Evolutionary conservation across 805 yeast genomes (phyloP).

Genomic region (Suhomyces sp.): DNA sequence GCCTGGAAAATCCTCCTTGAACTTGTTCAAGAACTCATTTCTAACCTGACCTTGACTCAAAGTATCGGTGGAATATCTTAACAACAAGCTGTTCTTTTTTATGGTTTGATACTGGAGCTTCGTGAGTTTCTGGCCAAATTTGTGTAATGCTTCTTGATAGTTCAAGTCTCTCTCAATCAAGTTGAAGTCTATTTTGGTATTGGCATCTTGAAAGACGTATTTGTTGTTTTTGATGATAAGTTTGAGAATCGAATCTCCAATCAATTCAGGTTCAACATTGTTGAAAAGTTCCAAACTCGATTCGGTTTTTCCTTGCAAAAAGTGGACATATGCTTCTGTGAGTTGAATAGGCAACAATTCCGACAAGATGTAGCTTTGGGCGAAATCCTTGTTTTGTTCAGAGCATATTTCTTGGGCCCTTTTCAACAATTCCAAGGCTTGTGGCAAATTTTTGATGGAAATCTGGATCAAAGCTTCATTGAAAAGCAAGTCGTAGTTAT

Average conservation of each 20-base stretch:
- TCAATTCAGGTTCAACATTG: conserved; percentile 22
- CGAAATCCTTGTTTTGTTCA: conserved; percentile 34
- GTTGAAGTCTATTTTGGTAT: conserved; percentile 9
- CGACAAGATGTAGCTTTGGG: conserved; percentile 43
- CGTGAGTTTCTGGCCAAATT: conserved; percentile 22
- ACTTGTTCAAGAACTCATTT: conserved; percentile 16
- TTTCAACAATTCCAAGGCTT: conserved; percentile 43
- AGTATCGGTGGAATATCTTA: conserved; percentile 41
- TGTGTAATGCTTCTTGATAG: conserved; percentile 21
- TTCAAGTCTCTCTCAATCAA: conserved; percentile 33
- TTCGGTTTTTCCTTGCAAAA: conserved; percentile 27
- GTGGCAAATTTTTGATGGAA: conserved; percentile 34
- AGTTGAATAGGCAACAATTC: conserved; percentile 61
- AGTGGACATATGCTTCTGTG: conserved; percentile 57
- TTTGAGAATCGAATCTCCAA: conserved; percentile 39
- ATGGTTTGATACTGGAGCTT: conserved; percentile 39
- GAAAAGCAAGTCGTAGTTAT: conserved; percentile 53
- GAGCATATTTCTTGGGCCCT: conserved; percentile 45
- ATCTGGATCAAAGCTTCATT: conserved; percentile 55
- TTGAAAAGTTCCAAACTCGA: conserved; percentile 38
- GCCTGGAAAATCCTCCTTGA: conserved; percentile 21
- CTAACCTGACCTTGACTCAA: conserved; percentile 24
- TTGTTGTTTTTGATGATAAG: conserved; percentile 46
- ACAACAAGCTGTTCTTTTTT: conserved; percentile 43
- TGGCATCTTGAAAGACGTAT: conserved; percentile 21